Conservation (phyloP, 129 eudicot genomes). For the Flaveria trinervia region DNA sequence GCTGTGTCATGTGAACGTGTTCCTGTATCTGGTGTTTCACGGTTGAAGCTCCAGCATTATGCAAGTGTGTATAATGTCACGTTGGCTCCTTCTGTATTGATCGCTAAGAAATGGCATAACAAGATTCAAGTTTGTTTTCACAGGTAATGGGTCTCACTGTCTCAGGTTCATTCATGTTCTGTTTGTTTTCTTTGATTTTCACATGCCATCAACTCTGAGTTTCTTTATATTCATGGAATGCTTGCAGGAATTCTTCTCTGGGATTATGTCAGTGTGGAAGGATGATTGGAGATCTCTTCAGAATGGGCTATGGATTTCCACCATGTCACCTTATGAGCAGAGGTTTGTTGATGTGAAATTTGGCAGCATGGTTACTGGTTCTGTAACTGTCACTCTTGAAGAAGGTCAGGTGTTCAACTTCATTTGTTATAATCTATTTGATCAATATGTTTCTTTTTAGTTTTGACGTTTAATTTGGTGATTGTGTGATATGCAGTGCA, state of each 20-base stretch:
- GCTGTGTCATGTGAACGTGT: slow-evolving; percentile 63
- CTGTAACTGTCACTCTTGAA: slow-evolving; percentile 62
- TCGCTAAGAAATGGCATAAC: slow-evolving; percentile 60
- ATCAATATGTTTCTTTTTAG: neutral
- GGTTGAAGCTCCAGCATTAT: slow-evolving; percentile 65
- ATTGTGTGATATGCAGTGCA: slow-evolving; percentile 52
- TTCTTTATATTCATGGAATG: neutral
- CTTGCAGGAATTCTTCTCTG: slow-evolving; percentile 73
- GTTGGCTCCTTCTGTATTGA: slow-evolving; percentile 63
- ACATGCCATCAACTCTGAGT: neutral
- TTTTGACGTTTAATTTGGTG: slow-evolving; percentile 22
- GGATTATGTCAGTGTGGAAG: slow-evolving; percentile 72
- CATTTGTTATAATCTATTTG: neutral
- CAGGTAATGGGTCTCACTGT: slow-evolving; percentile 28
- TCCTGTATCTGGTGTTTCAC: slow-evolving; percentile 54
- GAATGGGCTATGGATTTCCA: slow-evolving; percentile 66
- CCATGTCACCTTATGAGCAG: slow-evolving; percentile 76
- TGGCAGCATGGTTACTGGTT: slow-evolving; percentile 54
- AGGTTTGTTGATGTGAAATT: slow-evolving; percentile 78
- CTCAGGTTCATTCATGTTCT: neutral
- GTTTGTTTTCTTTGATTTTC: neutral
- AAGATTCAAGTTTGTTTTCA: slow-evolving; percentile 78
- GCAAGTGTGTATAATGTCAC: slow-evolving; percentile 55
- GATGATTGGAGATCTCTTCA: slow-evolving; percentile 73
- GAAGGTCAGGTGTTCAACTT: slow-evolving; percentile 53